Percentiles rank a stretch among this genome's conserved stretches.
These are phyloP conservation scores for Dichotomopilus funicola DNA, from an alignment of 2,329 filamentous ascomycete genomes.

Conservation along the genomic window DNA sequence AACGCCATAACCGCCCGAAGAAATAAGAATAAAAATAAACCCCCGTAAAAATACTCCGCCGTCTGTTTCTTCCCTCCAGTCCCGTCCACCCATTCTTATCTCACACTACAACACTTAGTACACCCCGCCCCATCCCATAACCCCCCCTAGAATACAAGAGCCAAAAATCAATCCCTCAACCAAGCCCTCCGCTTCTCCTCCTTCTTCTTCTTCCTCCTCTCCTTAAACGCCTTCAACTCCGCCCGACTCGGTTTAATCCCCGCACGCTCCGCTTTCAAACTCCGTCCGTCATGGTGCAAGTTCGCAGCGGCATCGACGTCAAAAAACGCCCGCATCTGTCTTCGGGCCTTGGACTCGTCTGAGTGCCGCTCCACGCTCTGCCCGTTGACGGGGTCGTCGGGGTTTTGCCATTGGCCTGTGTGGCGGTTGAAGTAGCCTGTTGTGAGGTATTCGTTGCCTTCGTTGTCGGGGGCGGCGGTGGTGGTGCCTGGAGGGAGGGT, in stretches of 20 bases:
- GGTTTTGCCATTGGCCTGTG: conserved; percentile 74
- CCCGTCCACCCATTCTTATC: too few species aligned
- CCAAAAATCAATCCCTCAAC: conserved; percentile 65
- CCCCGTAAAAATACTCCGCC: too few species aligned
- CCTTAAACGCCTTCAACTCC: conserved; percentile 85
- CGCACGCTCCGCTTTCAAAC: conserved; percentile 83
- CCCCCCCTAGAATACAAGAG: background rate
- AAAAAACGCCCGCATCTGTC: conserved; percentile 93
- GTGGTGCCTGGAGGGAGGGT: background rate
- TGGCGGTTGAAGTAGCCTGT: conserved; percentile 84
- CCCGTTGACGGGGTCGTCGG: conserved; percentile 31
- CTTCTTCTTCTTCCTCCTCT: conserved; percentile 82
- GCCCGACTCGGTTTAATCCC: conserved; percentile 77
- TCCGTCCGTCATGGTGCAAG: conserved; percentile 72
- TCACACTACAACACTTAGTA: background rate
- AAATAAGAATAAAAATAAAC: too few species aligned
- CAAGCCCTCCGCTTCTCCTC: conserved; percentile 92
- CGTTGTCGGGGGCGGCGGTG: conserved; percentile 14
- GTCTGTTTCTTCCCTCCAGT: too few species aligned
- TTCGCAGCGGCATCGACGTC: conserved; percentile 94
- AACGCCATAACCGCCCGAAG: too few species aligned
- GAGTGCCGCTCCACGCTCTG: conserved; percentile 69
- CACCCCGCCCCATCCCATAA: background rate
- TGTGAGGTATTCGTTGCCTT: conserved; percentile 50
- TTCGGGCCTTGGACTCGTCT: conserved; percentile 77